Evolutionary conservation across 1,284 basidiomycete genomes (phyloP).

Genomic region (Leccinum insolens): DNA sequence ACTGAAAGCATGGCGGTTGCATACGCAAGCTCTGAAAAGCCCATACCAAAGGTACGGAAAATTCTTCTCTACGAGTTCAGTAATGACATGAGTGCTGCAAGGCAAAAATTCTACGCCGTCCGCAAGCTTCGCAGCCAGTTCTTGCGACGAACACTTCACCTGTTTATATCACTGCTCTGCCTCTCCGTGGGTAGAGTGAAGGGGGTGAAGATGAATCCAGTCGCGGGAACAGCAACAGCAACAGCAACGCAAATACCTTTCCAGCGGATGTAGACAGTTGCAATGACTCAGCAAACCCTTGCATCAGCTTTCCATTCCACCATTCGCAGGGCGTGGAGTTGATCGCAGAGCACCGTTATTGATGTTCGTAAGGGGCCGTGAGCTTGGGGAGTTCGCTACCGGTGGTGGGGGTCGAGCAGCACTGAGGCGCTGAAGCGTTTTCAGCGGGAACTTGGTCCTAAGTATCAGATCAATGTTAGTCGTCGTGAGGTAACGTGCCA

Average conservation of each 20-base stretch:
- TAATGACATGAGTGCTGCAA: conserved; percentile 33
- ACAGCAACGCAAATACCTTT: neutral
- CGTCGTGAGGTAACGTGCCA: conserved; percentile 6
- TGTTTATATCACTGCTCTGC: conserved; percentile 57
- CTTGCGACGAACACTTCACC: conserved; percentile 33
- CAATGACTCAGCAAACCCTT: neutral
- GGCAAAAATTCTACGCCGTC: conserved; percentile 51
- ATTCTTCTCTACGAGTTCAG: neutral
- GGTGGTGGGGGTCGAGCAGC: conserved; percentile 48
- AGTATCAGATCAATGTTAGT: conserved; percentile 2
- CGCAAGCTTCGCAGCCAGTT: conserved; percentile 24
- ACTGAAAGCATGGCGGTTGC: conserved; percentile 80
- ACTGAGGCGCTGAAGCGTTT: conserved; percentile 81
- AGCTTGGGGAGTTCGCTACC: conserved; percentile 23
- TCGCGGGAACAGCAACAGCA: neutral
- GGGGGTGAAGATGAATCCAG: neutral
- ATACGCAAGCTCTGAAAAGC: conserved; percentile 54
- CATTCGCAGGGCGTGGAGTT: conserved; percentile 18
- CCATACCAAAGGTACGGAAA: conserved; percentile 54
- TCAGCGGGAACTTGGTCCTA: conserved; percentile 93
- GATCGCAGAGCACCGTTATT: conserved; percentile 31
- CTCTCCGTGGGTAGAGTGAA: conserved; percentile 33
- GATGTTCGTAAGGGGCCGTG: conserved; percentile 29
- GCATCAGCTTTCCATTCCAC: conserved; percentile 21
- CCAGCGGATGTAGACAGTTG: neutral